Evolutionary conservation across 352 stramenopile species (phyloP), one percentile per base, ranked within the genome.

Genomic region (Pythium guiyangense): DNA sequence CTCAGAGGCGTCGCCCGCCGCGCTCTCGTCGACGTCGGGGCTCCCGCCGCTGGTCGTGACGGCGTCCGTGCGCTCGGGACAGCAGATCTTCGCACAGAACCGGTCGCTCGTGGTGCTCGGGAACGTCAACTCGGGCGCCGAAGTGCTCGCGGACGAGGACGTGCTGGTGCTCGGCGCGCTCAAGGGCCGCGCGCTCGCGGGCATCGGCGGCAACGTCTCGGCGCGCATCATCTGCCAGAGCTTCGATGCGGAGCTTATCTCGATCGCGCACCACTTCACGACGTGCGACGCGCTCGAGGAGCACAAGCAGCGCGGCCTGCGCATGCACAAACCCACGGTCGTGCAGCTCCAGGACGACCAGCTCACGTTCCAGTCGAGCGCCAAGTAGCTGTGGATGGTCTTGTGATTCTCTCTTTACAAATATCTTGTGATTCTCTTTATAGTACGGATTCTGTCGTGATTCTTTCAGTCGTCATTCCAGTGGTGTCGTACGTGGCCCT

Each of bases 171-270:
- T 96, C 35, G 87, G 87, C 2, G 65, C 72, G 52, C 73, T 96
- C 26, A 93, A 92, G 52, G 87, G 87, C 64, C 81, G 87, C 35
- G 87, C 87, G 31, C 78, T 96, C 59, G 87, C 87, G 34, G 87
- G 87, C 27, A 89, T 96, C 34, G 77, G 79, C 29, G 87, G 87
- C 53, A 86, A 92, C 68, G 71, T 74, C 25, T 55, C 42, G 27
- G 86, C 86, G 14, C 77, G 73, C 51, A 85, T 90, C 61, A 62
- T 82, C 25, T 90, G 77, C 54, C 77, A 88, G 63, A 81, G 73
- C 55, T 96, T 96, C 59, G 86, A 96, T 62, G 87, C 86, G 10
- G 87, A 96, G 70, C 79, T 96, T 59, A 80, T 96, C 53, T 93
- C 86, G 52, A 94, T 96, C 69, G 85, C 81, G 40, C 83, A 96